These are phyloP conservation scores for Pholiota molesta DNA, from an alignment of 768 basidiomycete species.

Conservation along the genomic window DNA sequence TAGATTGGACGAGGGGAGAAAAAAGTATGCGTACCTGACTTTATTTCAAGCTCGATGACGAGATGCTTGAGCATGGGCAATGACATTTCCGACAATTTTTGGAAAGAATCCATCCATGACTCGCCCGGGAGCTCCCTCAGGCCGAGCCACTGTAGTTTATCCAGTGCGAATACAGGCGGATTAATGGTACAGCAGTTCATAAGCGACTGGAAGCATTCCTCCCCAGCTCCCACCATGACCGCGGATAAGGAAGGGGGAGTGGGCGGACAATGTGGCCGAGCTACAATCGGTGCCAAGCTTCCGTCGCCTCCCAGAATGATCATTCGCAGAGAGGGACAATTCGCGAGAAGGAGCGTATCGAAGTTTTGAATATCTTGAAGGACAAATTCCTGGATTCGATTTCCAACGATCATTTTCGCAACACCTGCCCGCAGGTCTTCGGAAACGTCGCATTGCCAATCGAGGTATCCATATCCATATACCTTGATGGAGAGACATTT, in stretches of 20 bases:
- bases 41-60: slow-evolving; percentile 4
- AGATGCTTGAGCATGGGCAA: slow-evolving; percentile 1
- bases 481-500: slow-evolving; percentile 5
- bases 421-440: background rate
- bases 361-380: slow-evolving; percentile 15
- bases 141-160: slow-evolving; percentile 9
- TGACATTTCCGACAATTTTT: background rate
- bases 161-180: slow-evolving; percentile 5
- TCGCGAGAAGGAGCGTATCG: slow-evolving; percentile 5
- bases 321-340: slow-evolving; percentile 2
- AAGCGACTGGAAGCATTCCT: slow-evolving; percentile 1
- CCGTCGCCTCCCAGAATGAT: slow-evolving; percentile 11
- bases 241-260: slow-evolving; percentile 5
- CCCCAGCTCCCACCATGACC: slow-evolving; percentile 5
- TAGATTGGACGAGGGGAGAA: background rate
- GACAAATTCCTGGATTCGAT: background rate
- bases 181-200: background rate
- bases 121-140: slow-evolving; percentile 3
- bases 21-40: background rate
- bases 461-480: background rate
- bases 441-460: slow-evolving; percentile 7
- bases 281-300: background rate
- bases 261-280: background rate
- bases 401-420: slow-evolving; percentile 1
- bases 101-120: background rate